Conservation (phyloP, 1,284 basidiomycete species). For the Heimioporus retisporus region DNA sequence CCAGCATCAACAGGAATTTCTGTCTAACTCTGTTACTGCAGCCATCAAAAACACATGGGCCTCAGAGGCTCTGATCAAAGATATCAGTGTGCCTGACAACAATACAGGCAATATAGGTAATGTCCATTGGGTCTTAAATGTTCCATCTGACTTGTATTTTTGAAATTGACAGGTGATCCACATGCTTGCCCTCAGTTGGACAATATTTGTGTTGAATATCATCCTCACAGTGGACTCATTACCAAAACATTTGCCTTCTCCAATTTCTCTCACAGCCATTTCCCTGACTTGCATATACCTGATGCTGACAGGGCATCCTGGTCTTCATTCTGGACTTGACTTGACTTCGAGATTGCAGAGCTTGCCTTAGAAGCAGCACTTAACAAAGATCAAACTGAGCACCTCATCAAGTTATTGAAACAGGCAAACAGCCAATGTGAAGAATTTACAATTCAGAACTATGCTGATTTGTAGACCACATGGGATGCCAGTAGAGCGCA, state of each 20-base stretch:
- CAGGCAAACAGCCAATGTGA: neutral
- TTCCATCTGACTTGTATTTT: too few species aligned
- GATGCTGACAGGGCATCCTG: slow-evolving; percentile 3
- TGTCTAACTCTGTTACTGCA: too few species aligned
- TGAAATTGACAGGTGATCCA: too few species aligned
- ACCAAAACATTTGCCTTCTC: neutral
- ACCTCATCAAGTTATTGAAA: slow-evolving; percentile 4
- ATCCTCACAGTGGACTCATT: neutral
- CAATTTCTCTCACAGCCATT: slow-evolving; percentile 3
- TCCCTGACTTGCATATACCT: neutral
- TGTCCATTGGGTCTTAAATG: too few species aligned
- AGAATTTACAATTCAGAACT: slow-evolving; percentile 9
- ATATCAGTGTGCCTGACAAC: too few species aligned
- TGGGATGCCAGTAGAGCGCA: slow-evolving; percentile 14
- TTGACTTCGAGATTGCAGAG: slow-evolving; percentile 23
- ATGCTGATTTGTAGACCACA: slow-evolving; percentile 10
- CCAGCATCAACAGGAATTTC: too few species aligned
- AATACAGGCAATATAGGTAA: too few species aligned
- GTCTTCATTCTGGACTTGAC: slow-evolving; percentile 13
- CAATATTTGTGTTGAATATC: slow-evolving; percentile 14
- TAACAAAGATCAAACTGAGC: slow-evolving; percentile 12
- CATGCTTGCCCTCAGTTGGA: too few species aligned
- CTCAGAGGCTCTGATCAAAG: too few species aligned
- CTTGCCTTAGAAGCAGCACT: slow-evolving; percentile 11
- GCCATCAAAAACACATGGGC: too few species aligned